Base-by-base conservation (phyloP, 164 flowering plant genomes). In the Vitis labrusca region DNA sequence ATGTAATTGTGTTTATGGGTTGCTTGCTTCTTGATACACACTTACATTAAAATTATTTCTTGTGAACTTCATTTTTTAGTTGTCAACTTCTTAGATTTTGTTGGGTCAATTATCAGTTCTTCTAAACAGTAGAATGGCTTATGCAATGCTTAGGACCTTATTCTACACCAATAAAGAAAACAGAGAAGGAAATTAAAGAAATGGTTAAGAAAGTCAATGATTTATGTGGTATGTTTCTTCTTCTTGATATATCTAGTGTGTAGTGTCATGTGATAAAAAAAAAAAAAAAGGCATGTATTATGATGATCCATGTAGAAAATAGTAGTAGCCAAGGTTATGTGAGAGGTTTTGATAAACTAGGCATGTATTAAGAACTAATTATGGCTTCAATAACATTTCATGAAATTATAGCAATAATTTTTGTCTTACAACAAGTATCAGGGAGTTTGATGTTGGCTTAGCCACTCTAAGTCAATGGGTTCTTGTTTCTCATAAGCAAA, bases 391-490 rank as follows among this genome's bases (percentile, higher is more conserved):
- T 48, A 49, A 59, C 48, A 27, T 53, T 66, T 29, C 14, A 3
- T 62, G 9, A 2, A 30, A 19, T 2, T n/a, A 5, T 52, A 23
- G 32, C 12, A 15, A 27, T 59, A 23, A 1, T 37, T 44, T 32
- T 29, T 29, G 11, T 14, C 50, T 32, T 8, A 5, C 52, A 19
- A 57, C 7, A 96, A 98, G 99, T 50, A 93, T 96, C 56, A 96
- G 92, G 84, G 98, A 96, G 69, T 96, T 98, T 19, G 98, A 96
- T 73, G 92, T 98, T 72, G 99, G 99, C 11, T 81, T 96, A 73
- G 97, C 98, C 69, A 93, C 93, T 51, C 99, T 98, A 2, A 93
- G 97, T 73, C 98, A 96, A 61, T 96, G 99, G 98, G 98, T 93
- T 86, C 94, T 96, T 75, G 98, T 93, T 64, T 91, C 99, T 53